Percentiles rank a stretch among this genome's conserved stretches.
Conservation (phyloP, 192 early-diverging fungal species). For the Neocallimastix lanati region DNA sequence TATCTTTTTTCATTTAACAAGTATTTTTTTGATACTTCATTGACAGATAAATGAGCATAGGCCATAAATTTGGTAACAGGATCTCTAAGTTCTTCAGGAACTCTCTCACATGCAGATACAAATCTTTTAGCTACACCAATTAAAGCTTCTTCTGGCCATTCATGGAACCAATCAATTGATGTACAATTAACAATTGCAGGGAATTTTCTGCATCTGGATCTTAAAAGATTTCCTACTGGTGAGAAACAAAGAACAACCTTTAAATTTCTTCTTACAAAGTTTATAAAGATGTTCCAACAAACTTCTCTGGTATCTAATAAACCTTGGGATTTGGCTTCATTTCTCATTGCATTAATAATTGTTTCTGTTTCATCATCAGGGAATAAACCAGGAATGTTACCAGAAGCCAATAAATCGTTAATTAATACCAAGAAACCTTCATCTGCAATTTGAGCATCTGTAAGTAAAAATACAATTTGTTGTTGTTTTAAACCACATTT, state of each 20-base stretch:
- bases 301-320: constrained; percentile 38
- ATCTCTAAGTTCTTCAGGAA: constrained; percentile 23
- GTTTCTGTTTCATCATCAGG: constrained; percentile 47
- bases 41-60: constrained; percentile 37
- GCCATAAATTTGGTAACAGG: constrained; percentile 44
- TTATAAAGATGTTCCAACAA: constrained; percentile 47
- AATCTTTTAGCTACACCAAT: constrained; percentile 39
- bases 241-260: constrained; percentile 48
- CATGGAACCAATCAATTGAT: constrained; percentile 46
- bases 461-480: constrained; percentile 43
- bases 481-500: constrained; percentile 43
- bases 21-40: constrained; percentile 35
- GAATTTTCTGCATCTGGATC: constrained; percentile 41
- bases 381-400: constrained; percentile 47
- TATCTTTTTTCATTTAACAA: constrained; percentile 44
- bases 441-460: constrained; percentile 42
- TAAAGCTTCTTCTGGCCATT: constrained; percentile 30
- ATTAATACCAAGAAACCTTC: constrained; percentile 46
- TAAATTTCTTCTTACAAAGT: constrained; percentile 28
- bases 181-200: constrained; percentile 34
- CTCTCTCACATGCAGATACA: constrained; percentile 29
- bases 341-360: constrained; percentile 41
- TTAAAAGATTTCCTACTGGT: constrained; percentile 38
- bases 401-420: constrained; percentile 44
- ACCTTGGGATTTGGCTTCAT: constrained; percentile 39